These are phyloP conservation scores for Fusarium coffeatum DNA, from an alignment of 2,329 filamentous ascomycete species.

Conservation along the genomic window DNA sequence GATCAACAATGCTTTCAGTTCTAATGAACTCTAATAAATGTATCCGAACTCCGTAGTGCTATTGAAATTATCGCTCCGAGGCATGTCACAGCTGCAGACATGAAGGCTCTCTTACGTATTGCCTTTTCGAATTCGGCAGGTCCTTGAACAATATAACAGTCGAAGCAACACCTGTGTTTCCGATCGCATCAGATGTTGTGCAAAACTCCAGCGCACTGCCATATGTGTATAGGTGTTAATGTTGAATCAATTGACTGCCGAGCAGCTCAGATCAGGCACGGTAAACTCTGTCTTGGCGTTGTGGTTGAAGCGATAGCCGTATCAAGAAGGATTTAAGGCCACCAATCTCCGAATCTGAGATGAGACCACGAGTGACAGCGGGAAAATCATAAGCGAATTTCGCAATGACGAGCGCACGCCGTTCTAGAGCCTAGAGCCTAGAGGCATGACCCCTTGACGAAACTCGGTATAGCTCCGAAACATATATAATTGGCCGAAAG, in stretches of 20 bases:
- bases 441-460: conserved; percentile 22
- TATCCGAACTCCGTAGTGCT: neutral
- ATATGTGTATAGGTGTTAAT: neutral
- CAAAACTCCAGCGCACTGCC: neutral
- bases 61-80: conserved; percentile 8
- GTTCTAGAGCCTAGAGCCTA: conserved; percentile 8
- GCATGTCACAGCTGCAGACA: conserved; percentile 16
- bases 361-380: conserved; percentile 20
- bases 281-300: conserved; percentile 10
- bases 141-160: conserved; percentile 4
- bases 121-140: conserved; percentile 25
- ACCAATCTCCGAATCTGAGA: conserved; percentile 13
- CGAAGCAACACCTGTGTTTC: conserved; percentile 9
- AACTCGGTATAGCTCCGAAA: conserved; percentile 23
- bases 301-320: conserved; percentile 16
- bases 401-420: conserved; percentile 25
- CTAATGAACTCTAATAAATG: conserved; percentile 1
- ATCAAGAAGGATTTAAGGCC: conserved; percentile 19
- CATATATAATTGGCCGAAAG: conserved; percentile 17
- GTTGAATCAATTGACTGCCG: conserved; percentile 9
- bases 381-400: conserved; percentile 34
- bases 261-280: conserved; percentile 13
- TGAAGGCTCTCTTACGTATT: conserved; percentile 9
- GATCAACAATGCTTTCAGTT: conserved; percentile 25
- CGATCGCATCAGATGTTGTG: neutral